Base-by-base conservation (phyloP, 192 early-diverging fungal species). In the Phlyctochytrium arcticum region DNA sequence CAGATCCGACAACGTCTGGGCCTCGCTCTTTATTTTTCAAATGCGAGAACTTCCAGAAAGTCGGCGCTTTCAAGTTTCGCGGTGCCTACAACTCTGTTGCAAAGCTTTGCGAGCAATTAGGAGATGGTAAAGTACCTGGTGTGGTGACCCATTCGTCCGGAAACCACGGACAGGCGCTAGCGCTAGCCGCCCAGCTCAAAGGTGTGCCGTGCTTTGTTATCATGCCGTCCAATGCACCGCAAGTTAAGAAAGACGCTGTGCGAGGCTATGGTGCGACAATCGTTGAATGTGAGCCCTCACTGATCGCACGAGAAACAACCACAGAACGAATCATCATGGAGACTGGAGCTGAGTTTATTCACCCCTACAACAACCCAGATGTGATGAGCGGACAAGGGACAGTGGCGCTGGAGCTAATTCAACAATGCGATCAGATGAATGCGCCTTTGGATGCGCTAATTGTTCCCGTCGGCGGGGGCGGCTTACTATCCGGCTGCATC, bases 341-440 rank as follows among this genome's bases (percentile, higher is more conserved):
- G 23, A 83, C 80, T 5, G 81, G 81, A 6, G 82, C 77, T 0
- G 61, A 62, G 3, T 68, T 85, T 30, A 71, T 85, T 29, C 79
- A 79, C 32, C 82, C 83, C 26, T 85, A 69, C 44, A 68, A 85
- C 6, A 58, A 85, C 31, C 65, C 67, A 10, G 33, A 64, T 47
- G 77, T 85, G 9, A 85, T 85, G 50, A 74, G 82, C 32, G 83
- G 83, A 3, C 83, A 85, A 31, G 83, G 83, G 8, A 85, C 83
- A n/a, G 54, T 78, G 6, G 69, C 64, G 39, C 47, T 85, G 7
- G 83, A 85, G 54, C 60, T 85, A 4, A 32, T 85, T n/a, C 26
- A 67, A 1, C 83, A 85, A 65, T 53, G 65, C 9, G 44, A 56
- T 36, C 65, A 75, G 36, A 29, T 54, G 29, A 36, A 37, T 6